Evolutionary conservation across 2,329 filamentous ascomycete genomes (phyloP), one percentile per base, ranked within the genome.

Genomic region (Sclerotinia nivalis): DNA sequence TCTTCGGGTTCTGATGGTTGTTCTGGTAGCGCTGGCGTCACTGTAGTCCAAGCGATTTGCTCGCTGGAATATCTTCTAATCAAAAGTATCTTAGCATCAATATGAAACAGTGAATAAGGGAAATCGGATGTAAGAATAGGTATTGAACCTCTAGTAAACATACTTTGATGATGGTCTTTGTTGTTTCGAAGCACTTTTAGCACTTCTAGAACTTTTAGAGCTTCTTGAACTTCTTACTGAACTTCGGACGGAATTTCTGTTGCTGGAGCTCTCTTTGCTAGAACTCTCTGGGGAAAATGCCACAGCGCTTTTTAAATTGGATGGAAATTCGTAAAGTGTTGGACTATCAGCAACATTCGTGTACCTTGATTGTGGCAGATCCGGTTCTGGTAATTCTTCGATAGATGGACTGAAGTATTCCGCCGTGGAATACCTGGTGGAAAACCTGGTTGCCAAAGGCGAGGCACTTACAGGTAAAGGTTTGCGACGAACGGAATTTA

Each of bases 321-420:
- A 71, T 66, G 84, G 84, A 75, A 87, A 88, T 75, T 88, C 85
- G 83, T 89, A 89, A 62, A 89, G 80, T 45, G 86, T 88, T 71
- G 87, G 87, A 77, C 87, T 89, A 78, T 89, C 87, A 5, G 34
- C 67, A 68, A 88, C 78, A 20, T 86, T 85, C 74, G 80, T 85
- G 45, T 84, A 83, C 71, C 87, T 82, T n/a, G 82, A 82, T 76
- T 86, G 87, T 64, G 86, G 80, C n/a, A 86, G 84, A 71, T 81
- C 81, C 49, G 82, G 80, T 72, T 82, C 81, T 55, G 82, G 80
- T 31, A 85, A 79, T 71, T 83, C 67, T 52, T 69, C 81, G 66
- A 80, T 78, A 62, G 75, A 79, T 50, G 80, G 79, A 74, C 76
- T 71, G 47, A 77, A 72, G 49, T 75, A 72, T 60, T 81, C 78